Evolutionary conservation across 2,329 filamentous ascomycete species (phyloP), one percentile per base, ranked within the genome.

Genomic region (Calonectria montana): DNA sequence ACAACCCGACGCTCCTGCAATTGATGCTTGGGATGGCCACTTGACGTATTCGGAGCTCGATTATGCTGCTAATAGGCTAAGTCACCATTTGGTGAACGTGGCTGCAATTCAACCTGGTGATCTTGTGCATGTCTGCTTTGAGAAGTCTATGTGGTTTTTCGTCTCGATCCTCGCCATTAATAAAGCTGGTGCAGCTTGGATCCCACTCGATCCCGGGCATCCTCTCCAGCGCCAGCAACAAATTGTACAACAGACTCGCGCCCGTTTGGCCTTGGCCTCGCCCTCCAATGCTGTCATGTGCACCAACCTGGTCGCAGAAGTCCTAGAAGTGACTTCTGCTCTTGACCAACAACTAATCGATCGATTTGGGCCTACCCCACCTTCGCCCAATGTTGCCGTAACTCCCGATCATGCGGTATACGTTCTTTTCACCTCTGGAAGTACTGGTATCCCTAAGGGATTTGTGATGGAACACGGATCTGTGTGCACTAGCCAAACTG

Each of bases 21-120:
- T 81, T 1, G 63, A 50, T 18, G 74, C 80, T 0, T 82, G 80
- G 78, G 79, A 82, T 47, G 77, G 76, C 3, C 23, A 76, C 1
- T 63, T 65, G 29, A 65, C 62, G 29, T 65, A 65, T 27, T 29
- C 13, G 1, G 55, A 76, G 16, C 65, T 79, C 5, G 65, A 75
- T 7, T 18, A 12, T 2, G 27, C 69, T 12, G 25, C 76, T 2
- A 67, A 39, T 4, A 15, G 13, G 4, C 23, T 78, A 6, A 68
- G 70, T 1, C n/a, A 15, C 13, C 27, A 67, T 8, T 59, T 78
- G 9, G n/a, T 69, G 15, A 8, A 62, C 21, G 37, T 43, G 15
- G 16, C 55, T 4, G 69, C 59, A 23, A 57, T 75, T 16, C 63
- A 48, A 16, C 35, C 43, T 3, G 59, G 66, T 4, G 25, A 48